Conservation (phyloP, 2,329 filamentous ascomycete species). For the Colletotrichum gloeosporioides region DNA sequence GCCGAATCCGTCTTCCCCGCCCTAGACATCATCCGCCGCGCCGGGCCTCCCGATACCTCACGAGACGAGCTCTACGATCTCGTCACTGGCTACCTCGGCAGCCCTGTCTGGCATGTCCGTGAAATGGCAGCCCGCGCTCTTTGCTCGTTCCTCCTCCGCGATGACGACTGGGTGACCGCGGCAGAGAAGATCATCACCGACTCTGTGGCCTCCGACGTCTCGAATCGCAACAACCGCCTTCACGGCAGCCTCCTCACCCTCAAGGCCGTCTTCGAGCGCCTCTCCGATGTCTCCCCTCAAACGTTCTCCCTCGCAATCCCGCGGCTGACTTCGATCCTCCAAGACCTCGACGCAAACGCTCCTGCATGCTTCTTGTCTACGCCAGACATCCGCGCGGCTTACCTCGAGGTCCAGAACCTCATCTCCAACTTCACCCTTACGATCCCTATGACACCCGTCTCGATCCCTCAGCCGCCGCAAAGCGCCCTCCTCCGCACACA, state of each 20-base stretch:
- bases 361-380: constrained; percentile 23
- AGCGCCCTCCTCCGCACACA: constrained; percentile 46
- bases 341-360: neutral
- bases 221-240: constrained; percentile 52
- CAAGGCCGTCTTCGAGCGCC: constrained; percentile 61
- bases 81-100: constrained; percentile 69
- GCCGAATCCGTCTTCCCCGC: constrained; percentile 82
- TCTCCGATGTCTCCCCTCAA: constrained; percentile 44
- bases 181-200: constrained; percentile 42
- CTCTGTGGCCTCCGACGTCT: constrained; percentile 28
- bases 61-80: constrained; percentile 60
- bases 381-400: constrained; percentile 50
- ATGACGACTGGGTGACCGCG: constrained; percentile 51
- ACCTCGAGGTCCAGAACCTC: constrained; percentile 52
- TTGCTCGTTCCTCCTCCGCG: constrained; percentile 63
- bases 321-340: constrained; percentile 33
- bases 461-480: neutral
- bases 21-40: constrained; percentile 79
- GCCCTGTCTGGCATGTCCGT: constrained; percentile 79
- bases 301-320: constrained; percentile 31
- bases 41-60: constrained; percentile 66
- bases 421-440: constrained; percentile 34
- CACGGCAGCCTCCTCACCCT: constrained; percentile 65
- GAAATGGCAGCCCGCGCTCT: constrained; percentile 81
- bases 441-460: neutral